Base-by-base conservation (phyloP, 495 filamentous ascomycete genomes). In the Penicillium nucicola region DNA sequence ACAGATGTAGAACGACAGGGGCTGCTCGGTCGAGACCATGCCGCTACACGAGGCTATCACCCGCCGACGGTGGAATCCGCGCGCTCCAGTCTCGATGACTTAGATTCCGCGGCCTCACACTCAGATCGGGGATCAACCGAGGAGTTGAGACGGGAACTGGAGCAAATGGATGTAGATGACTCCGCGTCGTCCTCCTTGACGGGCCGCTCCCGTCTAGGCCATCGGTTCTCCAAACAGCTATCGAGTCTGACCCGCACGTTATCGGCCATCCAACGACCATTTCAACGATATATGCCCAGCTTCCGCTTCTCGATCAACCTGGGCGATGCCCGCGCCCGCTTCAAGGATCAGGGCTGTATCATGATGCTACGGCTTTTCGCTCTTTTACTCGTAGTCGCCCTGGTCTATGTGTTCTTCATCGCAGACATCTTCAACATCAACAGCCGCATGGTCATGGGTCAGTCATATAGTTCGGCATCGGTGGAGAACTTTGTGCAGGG, bases 91-190 rank as follows among this genome's bases (percentile, higher is more conserved):
- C 64, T 83, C 36, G 84, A 86, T 59, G 76, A 72, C 39, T 62
- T 80, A 30, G 69, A 69, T 39, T 79, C 77, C 4, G 66, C 71
- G 5, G 65, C 55, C 5, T 64, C 63, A 31, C 63, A 58, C 39
- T 78, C 75, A 15, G 64, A 65, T 41, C 68, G 76, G 45, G 66
- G 65, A 31, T 80, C 76, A 37, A 67, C 74, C 28, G 88, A 87
- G 31, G 77, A 76, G 45, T 72, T 96, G 42, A 82, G 86, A 50
- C 77, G 83, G 56, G 88, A 91, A 70, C 86, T 97, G 69, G 82
- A 90, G 56, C 86, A 96, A 77, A 83, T 98, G 81, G 92, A 96
- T 60, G 81, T 95, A 6, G 75, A 90, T 53, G 92, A 96, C 59
- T 83, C 84, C 4, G 79, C 48, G 10, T 66, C 60, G 76, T 45